Base-by-base conservation (phyloP, 2,329 filamentous ascomycete genomes). In the Penicillium sp. region DNA sequence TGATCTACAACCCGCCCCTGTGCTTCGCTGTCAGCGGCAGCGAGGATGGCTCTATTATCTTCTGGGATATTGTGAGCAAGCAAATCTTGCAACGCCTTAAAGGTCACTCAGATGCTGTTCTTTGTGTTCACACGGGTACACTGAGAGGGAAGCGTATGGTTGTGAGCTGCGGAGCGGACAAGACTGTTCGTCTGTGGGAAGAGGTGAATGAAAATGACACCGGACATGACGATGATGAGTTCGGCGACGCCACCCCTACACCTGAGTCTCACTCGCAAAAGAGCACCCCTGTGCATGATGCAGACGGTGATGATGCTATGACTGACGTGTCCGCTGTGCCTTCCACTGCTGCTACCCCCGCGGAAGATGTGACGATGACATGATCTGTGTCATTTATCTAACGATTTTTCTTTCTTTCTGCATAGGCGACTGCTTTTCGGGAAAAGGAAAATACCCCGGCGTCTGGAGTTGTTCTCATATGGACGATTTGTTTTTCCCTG, bases 21-120 rank as follows among this genome's bases (percentile, higher is more conserved):
- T 62, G 58, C 22, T 96, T 96, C 66, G 84, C 92, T 16, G 89
- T 87, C 0, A 89, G 89, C 34, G 91, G 92, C 0, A 95, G 90
- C 72, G 93, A 97, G 72, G 90, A 97, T 66, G 91, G 92, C 16
- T 84, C 85, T 45, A 83, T 96, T 11, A 79, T 96, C 16, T 82
- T 96, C 52, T 99, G 94, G 94, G 92, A 97, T 66, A 90, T 97
- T 14, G 86, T 84, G 58, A 90, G 81, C 69, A 99, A 97, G 74
- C 86, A 89, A 53, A 78, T 96, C 2, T 77, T 97, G 20, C 92
- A 97, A 79, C 76, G 78, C 20, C 69, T 85, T 10, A 74, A 81
- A 26, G 79, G 80, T 1, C 83, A 85, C 58, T 79, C 81, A 1
- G 85, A 83, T 40, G 79, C 81, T 4, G 82, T 89, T 6, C 71